These are phyloP conservation scores for Thalassiosira mediterranea DNA, from an alignment of 352 stramenopile species.

Conservation along the genomic window DNA sequence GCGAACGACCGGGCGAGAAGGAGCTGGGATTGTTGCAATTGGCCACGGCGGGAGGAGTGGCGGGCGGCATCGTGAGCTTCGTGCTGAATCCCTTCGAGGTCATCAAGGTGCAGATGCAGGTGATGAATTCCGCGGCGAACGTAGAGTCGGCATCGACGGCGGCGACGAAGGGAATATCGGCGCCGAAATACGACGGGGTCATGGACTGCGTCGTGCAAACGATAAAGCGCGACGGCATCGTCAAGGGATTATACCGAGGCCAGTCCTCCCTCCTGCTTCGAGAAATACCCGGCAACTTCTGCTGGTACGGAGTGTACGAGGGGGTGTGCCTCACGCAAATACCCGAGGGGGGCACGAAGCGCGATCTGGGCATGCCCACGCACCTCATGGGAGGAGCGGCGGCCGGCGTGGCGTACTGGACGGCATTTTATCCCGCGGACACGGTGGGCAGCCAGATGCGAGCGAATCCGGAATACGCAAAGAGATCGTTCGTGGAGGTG, in stretches of 20 bases:
- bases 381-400: slow-evolving; percentile 63
- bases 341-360: slow-evolving; percentile 56
- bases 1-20: slow-evolving; percentile 36
- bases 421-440: slow-evolving; percentile 74
- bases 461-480: slow-evolving; percentile 53
- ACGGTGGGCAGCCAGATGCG: slow-evolving; percentile 70
- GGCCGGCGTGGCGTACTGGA: slow-evolving; percentile 72
- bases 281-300: slow-evolving; percentile 70
- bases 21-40: slow-evolving; percentile 57
- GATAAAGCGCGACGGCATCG: slow-evolving; percentile 52
- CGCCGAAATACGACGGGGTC: slow-evolving; percentile 52
- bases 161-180: not conserved
- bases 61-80: slow-evolving; percentile 57
- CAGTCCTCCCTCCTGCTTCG: slow-evolving; percentile 56
- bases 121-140: slow-evolving; percentile 49
- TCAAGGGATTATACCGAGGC: slow-evolving; percentile 61
- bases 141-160: not conserved
- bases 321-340: slow-evolving; percentile 55
- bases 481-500: slow-evolving; percentile 41
- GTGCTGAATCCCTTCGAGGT: slow-evolving; percentile 72
- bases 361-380: slow-evolving; percentile 53
- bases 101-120: slow-evolving; percentile 73
- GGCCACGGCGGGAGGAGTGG: slow-evolving; percentile 47
- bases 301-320: slow-evolving; percentile 73
- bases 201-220: slow-evolving; percentile 62